These are phyloP conservation scores for Pseudozyma sp. DNA, from an alignment of 1,284 basidiomycete species.

Conservation along the genomic window DNA sequence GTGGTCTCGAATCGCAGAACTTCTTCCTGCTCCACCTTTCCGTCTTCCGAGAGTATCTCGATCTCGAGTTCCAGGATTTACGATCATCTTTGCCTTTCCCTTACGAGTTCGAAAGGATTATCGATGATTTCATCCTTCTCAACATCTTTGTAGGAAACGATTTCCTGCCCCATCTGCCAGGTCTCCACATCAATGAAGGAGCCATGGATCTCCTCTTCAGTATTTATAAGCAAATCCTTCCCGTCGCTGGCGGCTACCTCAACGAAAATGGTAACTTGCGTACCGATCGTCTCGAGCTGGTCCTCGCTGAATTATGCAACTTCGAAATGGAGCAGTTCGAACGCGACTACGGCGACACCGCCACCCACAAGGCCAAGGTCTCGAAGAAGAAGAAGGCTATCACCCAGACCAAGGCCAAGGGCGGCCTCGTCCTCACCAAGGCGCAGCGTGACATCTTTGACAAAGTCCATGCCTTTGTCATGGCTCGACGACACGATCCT, in stretches of 20 bases:
- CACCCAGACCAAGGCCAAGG: slow-evolving; percentile 80
- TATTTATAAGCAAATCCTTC: slow-evolving; percentile 92
- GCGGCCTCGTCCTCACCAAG: slow-evolving; percentile 43
- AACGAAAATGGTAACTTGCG: slow-evolving; percentile 90
- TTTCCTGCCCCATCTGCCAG: slow-evolving; percentile 94
- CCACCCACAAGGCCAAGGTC: slow-evolving; percentile 68
- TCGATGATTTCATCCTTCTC: slow-evolving; percentile 97
- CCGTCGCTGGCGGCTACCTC: slow-evolving; percentile 88
- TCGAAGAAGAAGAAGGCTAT: slow-evolving; percentile 76
- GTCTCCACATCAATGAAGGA: slow-evolving; percentile 97
- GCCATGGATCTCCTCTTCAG: slow-evolving; percentile 91
- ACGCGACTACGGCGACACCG: slow-evolving; percentile 86
- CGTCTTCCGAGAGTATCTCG: slow-evolving; percentile 94
- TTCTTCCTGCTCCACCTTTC: slow-evolving; percentile 96
- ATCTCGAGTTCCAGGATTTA: slow-evolving; percentile 83
- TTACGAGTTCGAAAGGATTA: slow-evolving; percentile 89
- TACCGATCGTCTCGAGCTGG: slow-evolving; percentile 82
- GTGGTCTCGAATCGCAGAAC: slow-evolving; percentile 86
- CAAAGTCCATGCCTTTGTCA: slow-evolving; percentile 79
- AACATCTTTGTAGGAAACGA: slow-evolving; percentile 98
- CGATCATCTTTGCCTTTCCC: slow-evolving; percentile 72
- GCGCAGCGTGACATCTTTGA: slow-evolving; percentile 44
- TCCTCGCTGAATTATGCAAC: slow-evolving; percentile 86
- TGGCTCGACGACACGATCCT: slow-evolving; percentile 81
- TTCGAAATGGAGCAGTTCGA: slow-evolving; percentile 92